These are phyloP conservation scores for Lepidium didymum DNA, from an alignment of 345 rosid species.

Conservation along the genomic window DNA sequence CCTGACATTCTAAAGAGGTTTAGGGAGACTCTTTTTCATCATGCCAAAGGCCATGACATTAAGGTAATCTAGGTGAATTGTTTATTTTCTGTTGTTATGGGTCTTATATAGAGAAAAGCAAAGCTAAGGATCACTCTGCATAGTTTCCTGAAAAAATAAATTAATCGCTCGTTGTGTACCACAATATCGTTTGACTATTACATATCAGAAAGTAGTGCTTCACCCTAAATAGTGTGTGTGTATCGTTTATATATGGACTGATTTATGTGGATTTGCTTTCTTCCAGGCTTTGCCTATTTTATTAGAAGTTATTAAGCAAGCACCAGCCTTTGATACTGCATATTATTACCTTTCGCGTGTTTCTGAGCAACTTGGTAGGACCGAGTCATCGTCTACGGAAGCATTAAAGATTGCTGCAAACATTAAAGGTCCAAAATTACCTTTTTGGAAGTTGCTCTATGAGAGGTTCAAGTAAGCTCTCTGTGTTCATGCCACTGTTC, in stretches of 20 bases:
- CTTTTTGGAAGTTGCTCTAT: constrained; percentile 69
- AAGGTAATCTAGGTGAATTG: constrained; percentile 40
- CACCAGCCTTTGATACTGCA: constrained; percentile 60
- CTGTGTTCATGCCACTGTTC: background rate
- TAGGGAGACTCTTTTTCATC: constrained; percentile 64
- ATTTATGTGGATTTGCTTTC: constrained; percentile 14
- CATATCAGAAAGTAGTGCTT: background rate
- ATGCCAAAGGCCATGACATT: constrained; percentile 49
- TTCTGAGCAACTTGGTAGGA: constrained; percentile 55
- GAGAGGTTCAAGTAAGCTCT: constrained; percentile 58
- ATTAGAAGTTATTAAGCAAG: constrained; percentile 55
- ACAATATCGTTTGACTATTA: background rate
- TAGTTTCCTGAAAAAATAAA: background rate
- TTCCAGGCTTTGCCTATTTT: constrained; percentile 63
- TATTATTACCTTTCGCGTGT: constrained; percentile 72
- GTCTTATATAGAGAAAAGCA: background rate
- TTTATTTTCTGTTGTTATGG: constrained; percentile 2
- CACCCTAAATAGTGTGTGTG: background rate
- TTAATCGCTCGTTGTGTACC: background rate
- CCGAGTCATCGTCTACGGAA: constrained; percentile 44
- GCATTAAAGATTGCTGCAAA: constrained; percentile 66
- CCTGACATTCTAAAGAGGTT: constrained; percentile 53
- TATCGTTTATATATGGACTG: background rate
- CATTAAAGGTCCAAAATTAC: constrained; percentile 62
- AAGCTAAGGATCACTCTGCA: background rate